Percentiles rank a stretch among this genome's conserved stretches.
These are phyloP conservation scores for Penicillium sp. DNA, from an alignment of 2,329 filamentous ascomycete species.

Conservation along the genomic window DNA sequence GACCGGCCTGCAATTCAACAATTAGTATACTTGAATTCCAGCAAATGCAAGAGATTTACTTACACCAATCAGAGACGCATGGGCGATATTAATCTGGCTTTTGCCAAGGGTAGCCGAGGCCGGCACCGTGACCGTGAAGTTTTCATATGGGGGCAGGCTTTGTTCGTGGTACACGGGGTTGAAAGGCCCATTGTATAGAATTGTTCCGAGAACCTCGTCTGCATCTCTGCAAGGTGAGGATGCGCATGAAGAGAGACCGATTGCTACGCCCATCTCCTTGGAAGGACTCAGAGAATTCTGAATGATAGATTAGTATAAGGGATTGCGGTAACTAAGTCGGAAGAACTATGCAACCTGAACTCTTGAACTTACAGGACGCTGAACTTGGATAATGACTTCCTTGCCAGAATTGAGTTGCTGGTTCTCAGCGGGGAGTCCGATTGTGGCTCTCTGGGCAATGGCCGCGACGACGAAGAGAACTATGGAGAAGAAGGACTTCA, in stretches of 20 bases:
- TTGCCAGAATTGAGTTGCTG: slow-evolving; percentile 22
- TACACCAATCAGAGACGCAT: slow-evolving; percentile 34
- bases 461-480: slow-evolving; percentile 23
- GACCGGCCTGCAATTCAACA: slow-evolving; percentile 21
- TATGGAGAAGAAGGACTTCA: slow-evolving; percentile 26
- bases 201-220: slow-evolving; percentile 23
- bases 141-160: slow-evolving; percentile 29
- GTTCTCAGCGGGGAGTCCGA: slow-evolving; percentile 26
- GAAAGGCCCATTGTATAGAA: slow-evolving; percentile 32
- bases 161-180: slow-evolving; percentile 29
- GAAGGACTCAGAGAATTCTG: slow-evolving; percentile 32
- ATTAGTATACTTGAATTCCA: slow-evolving; percentile 1
- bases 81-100: slow-evolving; percentile 30
- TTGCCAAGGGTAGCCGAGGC: slow-evolving; percentile 11
- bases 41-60: slow-evolving; percentile 9
- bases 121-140: slow-evolving; percentile 33
- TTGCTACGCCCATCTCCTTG: slow-evolving; percentile 31
- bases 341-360: background rate
- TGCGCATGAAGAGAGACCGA: slow-evolving; percentile 31
- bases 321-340: background rate
- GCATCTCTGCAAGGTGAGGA: slow-evolving; percentile 18
- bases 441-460: slow-evolving; percentile 29
- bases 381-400: slow-evolving; percentile 30
- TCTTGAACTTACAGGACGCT: slow-evolving; percentile 29
- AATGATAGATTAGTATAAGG: background rate